A percentile compares a stretch with the other conserved stretches of the same genome.
Conservation (phyloP, 139 green algal genomes). For the Pleodorina starrii region DNA sequence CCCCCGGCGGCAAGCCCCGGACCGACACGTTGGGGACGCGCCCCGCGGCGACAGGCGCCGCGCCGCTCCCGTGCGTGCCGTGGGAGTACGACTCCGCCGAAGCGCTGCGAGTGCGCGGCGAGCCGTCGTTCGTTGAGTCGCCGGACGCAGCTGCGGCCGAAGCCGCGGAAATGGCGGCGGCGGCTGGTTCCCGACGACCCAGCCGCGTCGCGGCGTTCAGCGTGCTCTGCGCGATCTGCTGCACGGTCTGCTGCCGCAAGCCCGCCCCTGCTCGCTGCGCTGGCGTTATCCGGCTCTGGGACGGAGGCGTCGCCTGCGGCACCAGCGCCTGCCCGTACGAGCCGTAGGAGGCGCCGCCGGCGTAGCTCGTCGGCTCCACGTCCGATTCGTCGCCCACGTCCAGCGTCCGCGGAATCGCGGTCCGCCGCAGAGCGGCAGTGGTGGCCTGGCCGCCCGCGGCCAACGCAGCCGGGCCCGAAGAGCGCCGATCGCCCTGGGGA, state of each 20-base stretch:
- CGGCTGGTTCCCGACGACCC: background rate
- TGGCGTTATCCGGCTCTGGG: background rate
- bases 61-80: background rate
- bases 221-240: slow-evolving; percentile 19
- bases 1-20: background rate
- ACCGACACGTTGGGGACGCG: background rate
- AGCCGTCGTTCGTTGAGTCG: background rate
- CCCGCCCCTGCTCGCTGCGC: background rate
- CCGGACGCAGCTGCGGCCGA: background rate
- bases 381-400: slow-evolving; percentile 54
- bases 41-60: background rate
- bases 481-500: background rate
- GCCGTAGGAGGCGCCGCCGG: no score
- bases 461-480: background rate
- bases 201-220: background rate
- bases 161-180: background rate
- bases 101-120: slow-evolving; percentile 1
- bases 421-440: background rate
- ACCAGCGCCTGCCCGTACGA: background rate
- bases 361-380: slow-evolving; percentile 13
- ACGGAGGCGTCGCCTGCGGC: background rate
- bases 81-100: slow-evolving; percentile 1
- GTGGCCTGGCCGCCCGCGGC: background rate
- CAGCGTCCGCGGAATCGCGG: background rate
- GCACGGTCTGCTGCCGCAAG: background rate